Conservation (phyloP, 2,329 filamentous ascomycete genomes). For the Sarocladiaceae sp. region DNA sequence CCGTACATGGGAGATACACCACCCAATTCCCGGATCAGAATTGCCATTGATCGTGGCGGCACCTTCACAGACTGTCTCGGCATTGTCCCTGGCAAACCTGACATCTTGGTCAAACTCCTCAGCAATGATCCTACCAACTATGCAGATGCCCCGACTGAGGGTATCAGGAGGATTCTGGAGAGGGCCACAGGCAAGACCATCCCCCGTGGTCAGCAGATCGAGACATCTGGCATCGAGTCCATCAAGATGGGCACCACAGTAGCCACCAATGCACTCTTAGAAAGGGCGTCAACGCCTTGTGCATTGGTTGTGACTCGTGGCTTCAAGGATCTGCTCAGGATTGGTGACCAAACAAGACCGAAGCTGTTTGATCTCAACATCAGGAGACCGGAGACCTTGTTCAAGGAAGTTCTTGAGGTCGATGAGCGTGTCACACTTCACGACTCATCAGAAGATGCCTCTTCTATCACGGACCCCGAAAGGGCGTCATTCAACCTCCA, state of each 20-base stretch:
- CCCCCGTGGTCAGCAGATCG: slow-evolving; percentile 71
- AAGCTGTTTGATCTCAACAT: slow-evolving; percentile 91
- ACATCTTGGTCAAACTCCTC: slow-evolving; percentile 83
- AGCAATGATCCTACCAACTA: slow-evolving; percentile 90
- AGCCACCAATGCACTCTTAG: slow-evolving; percentile 85
- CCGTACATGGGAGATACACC: slow-evolving; percentile 11
- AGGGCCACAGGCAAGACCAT: slow-evolving; percentile 71
- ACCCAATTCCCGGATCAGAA: slow-evolving; percentile 46
- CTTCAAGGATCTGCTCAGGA: slow-evolving; percentile 81
- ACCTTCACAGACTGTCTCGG: slow-evolving; percentile 93
- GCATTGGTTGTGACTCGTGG: slow-evolving; percentile 83
- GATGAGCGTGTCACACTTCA: slow-evolving; percentile 88
- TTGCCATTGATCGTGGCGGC: slow-evolving; percentile 75
- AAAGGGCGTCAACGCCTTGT: slow-evolving; percentile 84
- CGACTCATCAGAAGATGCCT: slow-evolving; percentile 85
- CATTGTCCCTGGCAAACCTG: slow-evolving; percentile 66
- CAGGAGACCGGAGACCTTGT: slow-evolving; percentile 79
- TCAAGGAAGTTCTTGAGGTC: slow-evolving; percentile 80
- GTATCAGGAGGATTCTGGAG: slow-evolving; percentile 79
- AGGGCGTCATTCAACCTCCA: slow-evolving; percentile 53
- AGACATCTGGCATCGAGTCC: slow-evolving; percentile 79
- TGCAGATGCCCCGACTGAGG: slow-evolving; percentile 89
- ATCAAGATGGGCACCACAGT: slow-evolving; percentile 97
- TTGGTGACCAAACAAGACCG: slow-evolving; percentile 86
- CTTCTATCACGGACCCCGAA: slow-evolving; percentile 42